A percentile compares a stretch with the other conserved stretches of the same genome.
Evolutionary conservation across 2,329 filamentous ascomycete genomes (phyloP).

Genomic region (Pseudogymnoascus sp.): DNA sequence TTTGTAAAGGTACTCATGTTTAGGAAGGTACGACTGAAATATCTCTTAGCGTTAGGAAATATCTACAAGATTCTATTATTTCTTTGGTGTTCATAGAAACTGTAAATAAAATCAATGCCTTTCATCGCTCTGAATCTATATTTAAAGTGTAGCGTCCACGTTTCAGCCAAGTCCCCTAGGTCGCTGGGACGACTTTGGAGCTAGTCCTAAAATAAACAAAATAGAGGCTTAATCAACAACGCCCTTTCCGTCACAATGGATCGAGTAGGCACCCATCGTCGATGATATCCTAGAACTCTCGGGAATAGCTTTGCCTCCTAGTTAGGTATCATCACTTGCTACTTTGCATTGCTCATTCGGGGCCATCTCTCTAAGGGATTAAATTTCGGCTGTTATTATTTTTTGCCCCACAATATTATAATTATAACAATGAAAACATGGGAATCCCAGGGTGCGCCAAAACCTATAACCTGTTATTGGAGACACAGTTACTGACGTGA

Average conservation of each 20-base stretch:
- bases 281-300: not conserved
- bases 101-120: not conserved
- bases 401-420: not conserved
- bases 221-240: constrained; percentile 9
- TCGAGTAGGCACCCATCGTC: not conserved
- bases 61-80: not conserved
- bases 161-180: not conserved
- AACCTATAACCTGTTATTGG: not conserved
- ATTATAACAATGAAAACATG: constrained; percentile 34
- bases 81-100: not conserved
- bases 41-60: not conserved
- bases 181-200: constrained; percentile 10
- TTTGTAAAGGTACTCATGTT: not conserved
- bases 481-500: constrained; percentile 14
- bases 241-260: constrained; percentile 8
- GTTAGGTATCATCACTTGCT: not conserved
- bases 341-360: not conserved
- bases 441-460: constrained; percentile 53
- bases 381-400: not conserved
- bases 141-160: not conserved
- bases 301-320: not conserved
- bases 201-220: constrained; percentile 12
- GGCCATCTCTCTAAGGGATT: not conserved
- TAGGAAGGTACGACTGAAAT: not conserved
- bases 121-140: not conserved